Base-by-base conservation (phyloP, 495 filamentous ascomycete genomes). In the Penicillium manginii region DNA sequence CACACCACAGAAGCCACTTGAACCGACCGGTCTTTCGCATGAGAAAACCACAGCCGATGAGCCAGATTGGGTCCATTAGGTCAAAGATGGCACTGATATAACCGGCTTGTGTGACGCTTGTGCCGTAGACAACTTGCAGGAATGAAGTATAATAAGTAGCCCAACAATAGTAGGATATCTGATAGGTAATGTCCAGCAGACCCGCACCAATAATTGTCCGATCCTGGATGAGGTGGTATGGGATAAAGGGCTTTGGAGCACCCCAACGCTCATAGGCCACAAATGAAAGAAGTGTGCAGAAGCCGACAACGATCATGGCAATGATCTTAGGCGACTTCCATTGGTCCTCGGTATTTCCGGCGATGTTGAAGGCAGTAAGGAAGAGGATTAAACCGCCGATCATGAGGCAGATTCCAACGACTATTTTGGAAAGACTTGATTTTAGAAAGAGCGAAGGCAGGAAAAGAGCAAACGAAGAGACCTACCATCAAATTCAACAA, bases 201-300 rank as follows among this genome's bases (percentile, higher is more conserved):
- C 81, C 86, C 6, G 86, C 83, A 17, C 85, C 84, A 2, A 89
- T 61, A 26, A 91, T 81, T 40, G 88, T 91, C 7, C 86, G 86
- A 47, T 88, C 78, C 46, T 57, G 69, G 23, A 92, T 70, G 2
- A 89, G 77, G 15, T 75, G 60, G 62, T 76, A 86, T 11, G 80
- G 80, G 35, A 92, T 74, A 66, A 92, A 87, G 0, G 76, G 77
- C 26, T 64, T 66, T 19, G 80, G 79, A 3, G 88, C 79, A n/a
- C 80, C 45, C 63, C 66, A 81, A 35, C 71, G 69, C 69, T 90
- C 87, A 60, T 78, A 88, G 3, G 84, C 29, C 14, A 63, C 73
- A 60, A 91, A 89, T 21, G 73, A 65, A 23, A 85, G 62, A 8
- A 88, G 63, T 2, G 86, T 59, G 0, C 76, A 46, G 46, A 80